phyloP scores from a whole-genome alignment of 192 early-diverging fungal species.

The Podila verticillata region DNA sequence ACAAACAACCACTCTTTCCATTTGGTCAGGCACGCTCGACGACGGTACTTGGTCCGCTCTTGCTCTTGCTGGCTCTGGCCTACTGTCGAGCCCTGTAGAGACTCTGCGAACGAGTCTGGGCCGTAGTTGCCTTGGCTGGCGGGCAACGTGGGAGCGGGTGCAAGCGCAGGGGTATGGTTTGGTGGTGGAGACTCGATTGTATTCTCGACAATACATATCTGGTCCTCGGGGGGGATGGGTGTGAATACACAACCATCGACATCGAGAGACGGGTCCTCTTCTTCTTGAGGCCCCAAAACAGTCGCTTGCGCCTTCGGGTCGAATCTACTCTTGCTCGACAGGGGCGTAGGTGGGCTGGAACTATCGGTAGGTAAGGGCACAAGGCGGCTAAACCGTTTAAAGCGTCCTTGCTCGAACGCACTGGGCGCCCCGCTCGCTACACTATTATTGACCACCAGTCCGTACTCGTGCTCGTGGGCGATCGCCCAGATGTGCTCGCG shows the following conservation, averaged over 20 bases:
- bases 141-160: too few relatives aligned
- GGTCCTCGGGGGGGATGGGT: too few relatives aligned
- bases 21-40: neutral
- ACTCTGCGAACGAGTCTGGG: conserved; percentile 14
- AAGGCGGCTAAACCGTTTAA: neutral
- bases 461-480: conserved; percentile 18
- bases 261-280: too few relatives aligned
- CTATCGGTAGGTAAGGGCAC: neutral
- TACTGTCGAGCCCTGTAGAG: neutral
- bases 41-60: neutral
- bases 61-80: neutral
- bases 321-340: too few relatives aligned
- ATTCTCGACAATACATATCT: too few relatives aligned
- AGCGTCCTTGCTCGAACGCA: neutral
- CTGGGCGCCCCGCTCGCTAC: neutral
- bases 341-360: too few relatives aligned
- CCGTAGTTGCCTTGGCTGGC: conserved; percentile 9
- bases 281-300: too few relatives aligned
- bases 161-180: neutral
- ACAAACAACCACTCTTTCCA: conserved; percentile 8
- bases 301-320: too few relatives aligned
- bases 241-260: too few relatives aligned
- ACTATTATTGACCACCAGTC: neutral
- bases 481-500: conserved; percentile 21
- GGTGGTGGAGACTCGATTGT: neutral